phyloP scores from a whole-genome alignment of 1,139 yeast genomes.

The Zygoascus sp. region DNA sequence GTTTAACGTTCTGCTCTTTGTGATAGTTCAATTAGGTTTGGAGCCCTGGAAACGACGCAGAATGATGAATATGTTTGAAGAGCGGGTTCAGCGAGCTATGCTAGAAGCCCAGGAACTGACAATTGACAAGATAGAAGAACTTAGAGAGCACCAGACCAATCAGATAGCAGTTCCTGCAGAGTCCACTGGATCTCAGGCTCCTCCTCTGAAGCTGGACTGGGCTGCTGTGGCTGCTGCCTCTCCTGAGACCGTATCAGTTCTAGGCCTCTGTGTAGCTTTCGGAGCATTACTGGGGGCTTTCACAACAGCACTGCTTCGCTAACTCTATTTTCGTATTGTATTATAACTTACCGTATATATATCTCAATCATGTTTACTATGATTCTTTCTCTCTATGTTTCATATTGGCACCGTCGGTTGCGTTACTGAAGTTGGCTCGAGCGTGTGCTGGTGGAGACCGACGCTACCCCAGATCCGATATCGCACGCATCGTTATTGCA shows the following conservation, averaged over 20 bases:
- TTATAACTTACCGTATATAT: background rate
- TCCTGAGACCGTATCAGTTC: background rate
- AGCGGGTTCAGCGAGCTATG: constrained; percentile 59
- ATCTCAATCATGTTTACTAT: too few species aligned
- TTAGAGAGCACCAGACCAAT: constrained; percentile 3
- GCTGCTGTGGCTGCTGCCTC: background rate
- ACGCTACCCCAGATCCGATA: too few species aligned
- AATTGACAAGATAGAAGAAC: constrained; percentile 9
- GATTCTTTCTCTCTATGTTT: too few species aligned
- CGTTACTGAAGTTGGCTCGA: too few species aligned
- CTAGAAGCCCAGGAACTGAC: constrained; percentile 25
- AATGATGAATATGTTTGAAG: constrained; percentile 78
- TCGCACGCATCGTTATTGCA: background rate
- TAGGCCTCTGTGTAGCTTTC: background rate
- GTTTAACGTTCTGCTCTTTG: constrained; percentile 68
- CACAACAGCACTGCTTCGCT: background rate
- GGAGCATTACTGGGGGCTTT: background rate
- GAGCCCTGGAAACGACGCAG: constrained; percentile 93
- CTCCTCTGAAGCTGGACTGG: background rate
- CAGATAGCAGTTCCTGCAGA: background rate
- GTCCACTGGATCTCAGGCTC: background rate
- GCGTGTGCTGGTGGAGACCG: too few species aligned
- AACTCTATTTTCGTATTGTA: background rate
- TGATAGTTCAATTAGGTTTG: constrained; percentile 76
- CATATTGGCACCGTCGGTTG: too few species aligned